Conservation (phyloP, 805 yeast genomes). For the Yamadazyma nakazawae region DNA sequence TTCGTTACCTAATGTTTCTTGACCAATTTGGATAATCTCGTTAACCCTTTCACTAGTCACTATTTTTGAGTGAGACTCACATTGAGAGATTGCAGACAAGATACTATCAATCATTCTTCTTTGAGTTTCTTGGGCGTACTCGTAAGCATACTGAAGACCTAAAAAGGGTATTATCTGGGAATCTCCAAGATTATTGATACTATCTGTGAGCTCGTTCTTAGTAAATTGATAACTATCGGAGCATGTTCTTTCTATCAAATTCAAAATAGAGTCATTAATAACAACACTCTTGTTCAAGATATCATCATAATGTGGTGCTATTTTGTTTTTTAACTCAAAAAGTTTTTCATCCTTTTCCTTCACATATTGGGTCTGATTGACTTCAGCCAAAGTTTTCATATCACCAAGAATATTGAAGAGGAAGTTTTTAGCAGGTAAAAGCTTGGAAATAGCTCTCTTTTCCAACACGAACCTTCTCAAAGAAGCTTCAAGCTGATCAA, state of each 20-base stretch:
- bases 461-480: conserved; percentile 83
- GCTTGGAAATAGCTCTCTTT: conserved; percentile 82
- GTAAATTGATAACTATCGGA: conserved; percentile 60
- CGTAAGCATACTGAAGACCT: conserved; percentile 63
- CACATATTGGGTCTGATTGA: conserved; percentile 56
- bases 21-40: conserved; percentile 61
- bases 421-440: conserved; percentile 91
- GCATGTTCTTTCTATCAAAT: conserved; percentile 58
- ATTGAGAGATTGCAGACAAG: conserved; percentile 54
- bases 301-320: conserved; percentile 64
- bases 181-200: conserved; percentile 52
- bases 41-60: conserved; percentile 60
- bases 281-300: conserved; percentile 49
- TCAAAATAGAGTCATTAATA: conserved; percentile 58
- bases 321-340: conserved; percentile 45
- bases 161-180: conserved; percentile 51
- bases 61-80: conserved; percentile 69
- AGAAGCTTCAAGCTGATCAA: conserved; percentile 81
- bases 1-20: conserved; percentile 59
- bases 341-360: conserved; percentile 44
- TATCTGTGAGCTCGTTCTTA: conserved; percentile 46
- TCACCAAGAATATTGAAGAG: conserved; percentile 68
- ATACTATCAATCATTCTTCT: conserved; percentile 62
- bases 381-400: conserved; percentile 52
- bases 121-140: conserved; percentile 70